Percentiles rank a stretch among this genome's conserved stretches.
These are phyloP conservation scores for Botrytis sinoallii DNA, from an alignment of 2,329 filamentous ascomycete species.

Conservation along the genomic window DNA sequence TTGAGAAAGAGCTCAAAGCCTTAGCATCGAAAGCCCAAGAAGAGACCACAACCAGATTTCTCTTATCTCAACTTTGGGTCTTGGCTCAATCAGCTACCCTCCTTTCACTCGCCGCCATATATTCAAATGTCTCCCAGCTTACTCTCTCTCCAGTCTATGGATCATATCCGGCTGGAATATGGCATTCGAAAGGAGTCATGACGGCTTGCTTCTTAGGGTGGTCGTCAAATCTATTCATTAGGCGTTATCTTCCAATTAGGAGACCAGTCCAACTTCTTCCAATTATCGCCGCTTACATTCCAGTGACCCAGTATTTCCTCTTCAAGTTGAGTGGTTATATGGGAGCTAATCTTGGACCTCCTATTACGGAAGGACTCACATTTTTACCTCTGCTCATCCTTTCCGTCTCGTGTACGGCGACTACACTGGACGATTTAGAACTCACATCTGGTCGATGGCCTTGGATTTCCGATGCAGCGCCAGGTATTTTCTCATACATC, in stretches of 20 bases:
- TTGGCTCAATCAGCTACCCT: slow-evolving; percentile 43
- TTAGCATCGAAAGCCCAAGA: slow-evolving; percentile 37
- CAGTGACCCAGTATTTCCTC: slow-evolving; percentile 69
- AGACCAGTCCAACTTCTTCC: slow-evolving; percentile 58
- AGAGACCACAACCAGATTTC: slow-evolving; percentile 36
- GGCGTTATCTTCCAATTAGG: slow-evolving; percentile 45
- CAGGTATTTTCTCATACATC: slow-evolving; percentile 64
- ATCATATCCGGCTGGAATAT: slow-evolving; percentile 70
- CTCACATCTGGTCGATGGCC: slow-evolving; percentile 49
- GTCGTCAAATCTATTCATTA: slow-evolving; percentile 60
- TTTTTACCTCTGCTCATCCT: slow-evolving; percentile 66
- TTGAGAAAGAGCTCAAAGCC: slow-evolving; percentile 38
- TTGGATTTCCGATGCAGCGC: slow-evolving; percentile 60
- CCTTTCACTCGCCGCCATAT: slow-evolving; percentile 57
- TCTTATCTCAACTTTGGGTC: slow-evolving; percentile 31
- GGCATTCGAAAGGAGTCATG: slow-evolving; percentile 66
- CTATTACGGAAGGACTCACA: slow-evolving; percentile 70
- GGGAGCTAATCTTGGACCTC: slow-evolving; percentile 68
- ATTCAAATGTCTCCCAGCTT: slow-evolving; percentile 69
- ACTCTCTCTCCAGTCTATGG: slow-evolving; percentile 86
- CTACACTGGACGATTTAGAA: slow-evolving; percentile 60
- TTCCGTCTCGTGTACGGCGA: slow-evolving; percentile 61
- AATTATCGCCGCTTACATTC: slow-evolving; percentile 71
- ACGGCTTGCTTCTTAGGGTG: slow-evolving; percentile 68
- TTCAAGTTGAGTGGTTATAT: slow-evolving; percentile 63